Base-by-base conservation (phyloP, 129 eudicot species). In the Solidago caesia region DNA sequence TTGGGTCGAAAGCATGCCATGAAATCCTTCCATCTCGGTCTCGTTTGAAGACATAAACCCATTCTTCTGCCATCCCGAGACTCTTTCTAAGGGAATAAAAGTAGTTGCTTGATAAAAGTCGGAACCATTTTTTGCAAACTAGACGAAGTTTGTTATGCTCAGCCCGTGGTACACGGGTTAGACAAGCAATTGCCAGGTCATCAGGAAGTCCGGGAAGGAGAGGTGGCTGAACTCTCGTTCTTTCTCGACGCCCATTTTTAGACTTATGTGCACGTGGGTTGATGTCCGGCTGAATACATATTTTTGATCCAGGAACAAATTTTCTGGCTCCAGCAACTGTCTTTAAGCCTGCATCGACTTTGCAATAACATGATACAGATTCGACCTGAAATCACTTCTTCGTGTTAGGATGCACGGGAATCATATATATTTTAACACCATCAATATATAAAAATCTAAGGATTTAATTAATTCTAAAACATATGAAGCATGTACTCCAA, bases 1-100 rank as follows among this genome's bases (percentile, higher is more conserved):
- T 85, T 2, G 98, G 98, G 68, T 94, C 98, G 57, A 94, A 94
- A 4, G 98, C 98, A 52, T 94, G 98, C 97, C 98, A 94, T 6
- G 97, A 88, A 9, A 88, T 88, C 76, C 90, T 85, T 12, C 97
- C 98, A 63, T 94, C 97, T 0, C 96, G 97, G 47, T 94, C 98
- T 69, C 96, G 79, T 81, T 94, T 94, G 68, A 91, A 81, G 16
- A 91, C 92, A 33, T 86, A 91, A 7, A 91, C 89, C 97, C 97
- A 91, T 65, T 88, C 97, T 81, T 91, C 97, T 0, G 97, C 97
- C 90, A 91, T 84, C 9, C 96, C 92, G 12, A 91, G 88, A 73
- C 76, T 88, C 29, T 86, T 91, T 67, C 97, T 74, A 4, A 84
- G 89, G 45, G 92, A 82, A 51, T 86, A 91, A 48, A 84, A 91